Evolutionary conservation across 345 rosid genomes (phyloP).

Genomic region (Fremontodendron californicum): DNA sequence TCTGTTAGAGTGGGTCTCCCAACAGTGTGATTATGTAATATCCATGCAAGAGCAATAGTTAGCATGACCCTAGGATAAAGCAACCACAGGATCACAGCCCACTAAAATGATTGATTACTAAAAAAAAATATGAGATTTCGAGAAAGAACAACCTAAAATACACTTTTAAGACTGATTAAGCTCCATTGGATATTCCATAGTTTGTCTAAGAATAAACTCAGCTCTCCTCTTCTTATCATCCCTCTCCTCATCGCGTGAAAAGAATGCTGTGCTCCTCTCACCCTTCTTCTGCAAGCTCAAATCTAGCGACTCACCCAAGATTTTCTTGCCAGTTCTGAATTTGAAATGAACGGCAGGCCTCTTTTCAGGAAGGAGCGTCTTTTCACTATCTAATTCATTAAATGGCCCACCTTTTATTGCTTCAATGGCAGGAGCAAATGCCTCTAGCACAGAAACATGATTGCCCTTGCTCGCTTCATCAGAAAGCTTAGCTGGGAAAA

Average conservation of each 20-base stretch:
- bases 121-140: conserved; percentile 17
- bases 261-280: conserved; percentile 36
- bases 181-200: conserved; percentile 84
- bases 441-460: conserved; percentile 54
- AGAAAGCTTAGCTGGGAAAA: conserved; percentile 37
- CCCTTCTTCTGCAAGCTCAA: conserved; percentile 51
- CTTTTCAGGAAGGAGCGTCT: conserved; percentile 48
- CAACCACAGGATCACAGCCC: conserved; percentile 10
- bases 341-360: conserved; percentile 51
- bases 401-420: conserved; percentile 47
- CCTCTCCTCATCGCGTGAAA: conserved; percentile 76
- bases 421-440: conserved; percentile 82
- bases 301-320: conserved; percentile 64
- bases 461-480: conserved; percentile 23
- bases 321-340: conserved; percentile 61
- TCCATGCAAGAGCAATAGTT: conserved; percentile 7
- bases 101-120: conserved; percentile 17
- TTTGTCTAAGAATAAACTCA: conserved; percentile 75
- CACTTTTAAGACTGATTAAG: conserved; percentile 69
- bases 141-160: conserved; percentile 10
- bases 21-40: conserved; percentile 11
- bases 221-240: conserved; percentile 97
- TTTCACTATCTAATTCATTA: conserved; percentile 39
- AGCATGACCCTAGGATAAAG: conserved; percentile 2
- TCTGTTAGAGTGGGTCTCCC: conserved; percentile 17